These are phyloP conservation scores for Penicillium thymicola DNA, from an alignment of 2,329 filamentous ascomycete species.

Conservation along the genomic window DNA sequence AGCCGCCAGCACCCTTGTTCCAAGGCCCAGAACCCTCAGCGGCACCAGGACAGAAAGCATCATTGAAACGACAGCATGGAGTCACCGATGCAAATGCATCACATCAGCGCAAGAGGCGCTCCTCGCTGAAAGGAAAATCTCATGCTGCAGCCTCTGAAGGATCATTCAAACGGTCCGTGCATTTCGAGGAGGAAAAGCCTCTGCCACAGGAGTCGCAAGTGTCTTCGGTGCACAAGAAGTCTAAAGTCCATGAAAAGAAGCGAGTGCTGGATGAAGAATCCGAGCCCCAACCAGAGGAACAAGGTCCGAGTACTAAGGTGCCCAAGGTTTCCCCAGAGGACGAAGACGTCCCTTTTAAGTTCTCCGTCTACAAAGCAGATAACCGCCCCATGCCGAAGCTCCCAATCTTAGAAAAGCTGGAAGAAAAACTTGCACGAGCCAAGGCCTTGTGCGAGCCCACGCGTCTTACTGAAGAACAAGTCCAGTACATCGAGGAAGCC, in stretches of 20 bases:
- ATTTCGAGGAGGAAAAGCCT: neutral
- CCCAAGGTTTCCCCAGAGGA: conserved; percentile 25
- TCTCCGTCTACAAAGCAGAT: conserved; percentile 5
- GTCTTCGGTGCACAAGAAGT: neutral
- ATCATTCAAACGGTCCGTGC: conserved; percentile 1
- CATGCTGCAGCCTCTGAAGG: neutral
- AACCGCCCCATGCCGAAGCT: conserved; percentile 30
- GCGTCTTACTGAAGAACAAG: conserved; percentile 17
- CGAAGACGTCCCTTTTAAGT: conserved; percentile 16
- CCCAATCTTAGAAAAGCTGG: conserved; percentile 33
- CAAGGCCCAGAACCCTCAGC: neutral
- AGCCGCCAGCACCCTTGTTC: conserved; percentile 10
- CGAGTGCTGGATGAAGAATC: conserved; percentile 24
- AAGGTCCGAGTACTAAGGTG: conserved; percentile 21
- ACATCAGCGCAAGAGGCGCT: conserved; percentile 1
- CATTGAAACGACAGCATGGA: neutral
- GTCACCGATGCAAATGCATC: neutral
- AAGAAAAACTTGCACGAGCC: conserved; percentile 15
- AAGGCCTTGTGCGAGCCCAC: conserved; percentile 28
- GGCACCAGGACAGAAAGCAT: neutral
- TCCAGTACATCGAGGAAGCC: conserved; percentile 12
- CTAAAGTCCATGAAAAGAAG: conserved; percentile 21
- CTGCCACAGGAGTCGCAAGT: neutral
- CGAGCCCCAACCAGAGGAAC: conserved; percentile 11
- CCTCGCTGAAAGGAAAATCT: conserved; percentile 1